phyloP scores from a whole-genome alignment of 306 rosid species.

The Ormosia semicastrata region DNA sequence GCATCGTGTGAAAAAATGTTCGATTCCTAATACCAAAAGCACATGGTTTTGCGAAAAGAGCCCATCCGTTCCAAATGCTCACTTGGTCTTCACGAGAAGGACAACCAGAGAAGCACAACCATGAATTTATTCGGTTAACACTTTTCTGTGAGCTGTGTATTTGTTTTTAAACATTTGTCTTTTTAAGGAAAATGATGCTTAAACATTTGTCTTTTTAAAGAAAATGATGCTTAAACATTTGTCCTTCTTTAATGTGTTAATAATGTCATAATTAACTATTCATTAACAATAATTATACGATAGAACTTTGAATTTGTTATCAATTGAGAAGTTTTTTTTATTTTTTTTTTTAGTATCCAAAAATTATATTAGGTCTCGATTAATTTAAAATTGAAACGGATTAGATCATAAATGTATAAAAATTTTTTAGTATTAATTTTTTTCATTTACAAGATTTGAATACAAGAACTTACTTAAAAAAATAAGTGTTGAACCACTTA shows the following conservation, averaged over 20 bases:
- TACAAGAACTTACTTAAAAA: too few species aligned
- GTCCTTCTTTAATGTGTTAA: not conserved
- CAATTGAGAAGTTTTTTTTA: not conserved
- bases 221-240: not conserved
- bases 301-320: not conserved
- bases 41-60: not conserved
- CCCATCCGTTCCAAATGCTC: not conserved
- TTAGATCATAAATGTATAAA: too few species aligned
- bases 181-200: not conserved
- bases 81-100: not conserved
- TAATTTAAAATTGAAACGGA: too few species aligned
- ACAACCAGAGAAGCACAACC: not conserved
- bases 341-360: too few species aligned
- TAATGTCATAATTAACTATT: not conserved
- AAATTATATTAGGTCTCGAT: too few species aligned
- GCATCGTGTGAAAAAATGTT: not conserved
- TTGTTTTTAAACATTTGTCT: not conserved
- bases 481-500: too few species aligned
- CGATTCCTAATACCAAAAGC: not conserved
- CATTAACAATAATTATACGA: not conserved
- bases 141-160: not conserved
- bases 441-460: too few species aligned
- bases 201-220: not conserved
- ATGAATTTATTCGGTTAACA: not conserved
- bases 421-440: too few species aligned